These are phyloP conservation scores for Somion occarium DNA, from an alignment of 1,284 basidiomycete genomes.

Conservation along the genomic window DNA sequence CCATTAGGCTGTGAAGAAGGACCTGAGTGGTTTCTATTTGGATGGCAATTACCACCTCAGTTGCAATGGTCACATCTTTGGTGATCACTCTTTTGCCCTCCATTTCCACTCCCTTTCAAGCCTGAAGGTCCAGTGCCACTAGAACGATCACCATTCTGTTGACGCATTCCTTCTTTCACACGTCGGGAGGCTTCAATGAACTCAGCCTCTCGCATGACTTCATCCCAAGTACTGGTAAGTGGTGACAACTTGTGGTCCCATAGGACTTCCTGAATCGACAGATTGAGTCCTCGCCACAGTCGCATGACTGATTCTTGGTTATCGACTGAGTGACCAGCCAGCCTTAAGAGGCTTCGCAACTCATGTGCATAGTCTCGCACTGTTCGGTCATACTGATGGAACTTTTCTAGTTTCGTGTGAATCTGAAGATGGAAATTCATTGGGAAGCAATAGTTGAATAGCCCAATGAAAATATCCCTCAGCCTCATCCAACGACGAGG, in stretches of 20 bases:
- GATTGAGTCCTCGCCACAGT: constrained; percentile 30
- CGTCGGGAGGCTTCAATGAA: constrained; percentile 9
- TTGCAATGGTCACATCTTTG: no score
- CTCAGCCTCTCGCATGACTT: constrained; percentile 5
- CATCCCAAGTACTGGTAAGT: constrained; percentile 6
- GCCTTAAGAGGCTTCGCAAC: constrained; percentile 27
- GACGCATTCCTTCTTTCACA: constrained; percentile 9
- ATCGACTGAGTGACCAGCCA: constrained; percentile 26
- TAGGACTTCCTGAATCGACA: constrained; percentile 24
- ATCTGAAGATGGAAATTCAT: constrained; percentile 27
- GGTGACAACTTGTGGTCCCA: constrained; percentile 27
- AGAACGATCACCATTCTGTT: neutral
- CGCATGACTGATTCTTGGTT: constrained; percentile 26
- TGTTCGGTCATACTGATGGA: constrained; percentile 12
- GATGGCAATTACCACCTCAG: neutral
- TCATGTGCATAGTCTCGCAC: constrained; percentile 27
- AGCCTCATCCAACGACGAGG: constrained; percentile 16
- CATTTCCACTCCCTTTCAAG: neutral
- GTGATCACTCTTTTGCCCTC: neutral
- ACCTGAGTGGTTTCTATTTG: neutral
- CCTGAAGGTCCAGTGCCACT: neutral
- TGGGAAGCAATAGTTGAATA: constrained; percentile 43
- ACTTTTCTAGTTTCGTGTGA: constrained; percentile 12
- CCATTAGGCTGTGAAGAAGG: neutral
- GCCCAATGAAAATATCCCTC: constrained; percentile 27